Percentiles rank a stretch among this genome's conserved stretches.
These are phyloP conservation scores for Lolium rigidum DNA, from an alignment of 176 grass and related monocot species.

Conservation along the genomic window DNA sequence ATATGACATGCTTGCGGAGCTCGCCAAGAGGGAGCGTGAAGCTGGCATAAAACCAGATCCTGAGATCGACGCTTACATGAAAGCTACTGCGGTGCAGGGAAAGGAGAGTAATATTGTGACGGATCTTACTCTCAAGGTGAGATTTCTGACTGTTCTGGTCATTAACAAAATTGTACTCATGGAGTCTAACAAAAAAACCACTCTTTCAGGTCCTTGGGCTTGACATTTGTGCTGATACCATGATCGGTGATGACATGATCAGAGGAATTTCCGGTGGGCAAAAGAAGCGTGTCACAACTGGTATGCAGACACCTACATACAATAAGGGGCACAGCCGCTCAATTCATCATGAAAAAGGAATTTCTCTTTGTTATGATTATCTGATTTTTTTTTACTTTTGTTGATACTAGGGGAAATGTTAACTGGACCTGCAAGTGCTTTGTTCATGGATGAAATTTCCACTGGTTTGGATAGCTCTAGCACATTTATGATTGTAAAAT, in stretches of 20 bases:
- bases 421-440: slow-evolving; percentile 66
- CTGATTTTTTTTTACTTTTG: not conserved
- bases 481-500: slow-evolving; percentile 76
- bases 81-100: slow-evolving; percentile 68
- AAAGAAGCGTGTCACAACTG: slow-evolving; percentile 76
- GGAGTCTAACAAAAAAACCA: not conserved
- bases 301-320: slow-evolving; percentile 32
- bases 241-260: slow-evolving; percentile 72
- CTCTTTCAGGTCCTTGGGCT: slow-evolving; percentile 59
- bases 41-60: slow-evolving; percentile 76
- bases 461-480: slow-evolving; percentile 81
- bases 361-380: not conserved
- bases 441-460: slow-evolving; percentile 89
- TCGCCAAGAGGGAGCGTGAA: slow-evolving; percentile 54
- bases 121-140: slow-evolving; percentile 70
- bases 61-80: slow-evolving; percentile 80
- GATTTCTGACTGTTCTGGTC: not conserved
- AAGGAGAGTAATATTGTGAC: slow-evolving; percentile 53
- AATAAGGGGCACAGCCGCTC: not conserved
- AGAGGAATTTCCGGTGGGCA: slow-evolving; percentile 84
- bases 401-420: slow-evolving; percentile 65
- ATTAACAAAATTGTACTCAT: slow-evolving; percentile 16
- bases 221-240: slow-evolving; percentile 72
- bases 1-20: slow-evolving; percentile 65
- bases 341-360: not conserved